phyloP scores from a whole-genome alignment of 345 rosid species.

The Hibiscus trionum region DNA sequence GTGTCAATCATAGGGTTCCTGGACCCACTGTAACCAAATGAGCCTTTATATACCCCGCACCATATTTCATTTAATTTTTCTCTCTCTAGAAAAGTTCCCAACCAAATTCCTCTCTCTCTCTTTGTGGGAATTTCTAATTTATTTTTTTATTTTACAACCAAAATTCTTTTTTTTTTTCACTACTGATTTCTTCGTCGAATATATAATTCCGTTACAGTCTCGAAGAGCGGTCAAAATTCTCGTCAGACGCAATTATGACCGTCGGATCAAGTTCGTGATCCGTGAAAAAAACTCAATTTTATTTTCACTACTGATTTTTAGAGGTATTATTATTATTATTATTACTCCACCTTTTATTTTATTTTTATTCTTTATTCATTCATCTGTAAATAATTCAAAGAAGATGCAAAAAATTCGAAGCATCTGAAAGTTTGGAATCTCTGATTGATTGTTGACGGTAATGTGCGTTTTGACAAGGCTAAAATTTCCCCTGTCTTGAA shows the following conservation, averaged over 20 bases:
- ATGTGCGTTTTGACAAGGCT: constrained; percentile 16
- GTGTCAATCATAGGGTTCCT: constrained; percentile 3
- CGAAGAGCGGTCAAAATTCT: constrained; percentile 16
- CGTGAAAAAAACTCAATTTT: neutral
- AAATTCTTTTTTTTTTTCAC: neutral
- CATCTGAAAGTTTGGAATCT: constrained; percentile 7
- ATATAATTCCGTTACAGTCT: constrained; percentile 6
- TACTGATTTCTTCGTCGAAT: neutral
- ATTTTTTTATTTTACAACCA: constrained; percentile 1
- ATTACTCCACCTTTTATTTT: neutral
- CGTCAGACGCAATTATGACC: constrained; percentile 32
- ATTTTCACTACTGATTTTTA: neutral
- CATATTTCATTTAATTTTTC: neutral
- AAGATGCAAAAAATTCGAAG: neutral
- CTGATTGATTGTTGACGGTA: constrained; percentile 10
- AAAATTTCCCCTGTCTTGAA: constrained; percentile 18
- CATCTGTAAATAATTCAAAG: neutral
- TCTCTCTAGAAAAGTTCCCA: neutral
- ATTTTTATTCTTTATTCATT: neutral
- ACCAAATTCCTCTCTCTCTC: constrained; percentile 4
- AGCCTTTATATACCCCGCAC: neutral
- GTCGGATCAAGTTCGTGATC: constrained; percentile 42
- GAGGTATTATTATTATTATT: neutral
- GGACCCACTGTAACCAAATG: constrained; percentile 12
- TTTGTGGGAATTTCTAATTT: constrained; percentile 20